Percentiles rank a stretch among this genome's conserved stretches.
These are phyloP conservation scores for Andrographis paniculata DNA, from an alignment of 305 asterid genomes.

Conservation along the genomic window DNA sequence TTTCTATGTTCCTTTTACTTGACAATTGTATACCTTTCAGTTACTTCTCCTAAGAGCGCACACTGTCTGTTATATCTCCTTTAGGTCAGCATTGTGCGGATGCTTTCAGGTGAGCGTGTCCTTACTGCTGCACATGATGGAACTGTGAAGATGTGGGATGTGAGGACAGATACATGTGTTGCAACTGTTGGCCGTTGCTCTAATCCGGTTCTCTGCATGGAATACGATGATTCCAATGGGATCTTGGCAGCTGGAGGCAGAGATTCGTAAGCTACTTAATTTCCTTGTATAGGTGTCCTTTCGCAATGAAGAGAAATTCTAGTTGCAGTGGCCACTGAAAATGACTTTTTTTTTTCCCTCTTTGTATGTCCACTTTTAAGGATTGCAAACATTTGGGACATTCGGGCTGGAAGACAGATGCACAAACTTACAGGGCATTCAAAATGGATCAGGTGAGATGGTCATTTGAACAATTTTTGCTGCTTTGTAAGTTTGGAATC, in stretches of 20 bases:
- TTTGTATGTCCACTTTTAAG: slow-evolving; percentile 34
- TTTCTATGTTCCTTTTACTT: too few relatives aligned
- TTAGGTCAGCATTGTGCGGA: slow-evolving; percentile 84
- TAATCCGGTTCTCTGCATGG: slow-evolving; percentile 91
- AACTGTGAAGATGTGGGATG: slow-evolving; percentile 99
- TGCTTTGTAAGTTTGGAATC: slow-evolving; percentile 12
- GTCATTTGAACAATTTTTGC: slow-evolving; percentile 10
- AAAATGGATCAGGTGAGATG: slow-evolving; percentile 75
- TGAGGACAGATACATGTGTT: slow-evolving; percentile 93
- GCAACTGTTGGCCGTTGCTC: slow-evolving; percentile 94
- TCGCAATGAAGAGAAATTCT: neutral
- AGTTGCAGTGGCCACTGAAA: too few relatives aligned
- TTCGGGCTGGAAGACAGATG: slow-evolving; percentile 87
- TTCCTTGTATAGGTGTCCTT: neutral
- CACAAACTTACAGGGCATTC: slow-evolving; percentile 91
- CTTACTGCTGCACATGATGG: slow-evolving; percentile 97
- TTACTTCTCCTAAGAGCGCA: too few relatives aligned
- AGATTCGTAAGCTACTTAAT: slow-evolving; percentile 57
- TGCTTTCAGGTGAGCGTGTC: slow-evolving; percentile 97
- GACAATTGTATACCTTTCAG: too few relatives aligned
- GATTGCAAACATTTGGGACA: slow-evolving; percentile 86
- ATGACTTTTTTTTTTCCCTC: too few relatives aligned
- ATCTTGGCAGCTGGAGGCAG: slow-evolving; percentile 93
- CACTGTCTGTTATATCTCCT: slow-evolving; percentile 16
- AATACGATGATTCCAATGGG: slow-evolving; percentile 84